phyloP scores from a whole-genome alignment of 2,329 filamentous ascomycete genomes.

The Talaromyces amestolkiae region DNA sequence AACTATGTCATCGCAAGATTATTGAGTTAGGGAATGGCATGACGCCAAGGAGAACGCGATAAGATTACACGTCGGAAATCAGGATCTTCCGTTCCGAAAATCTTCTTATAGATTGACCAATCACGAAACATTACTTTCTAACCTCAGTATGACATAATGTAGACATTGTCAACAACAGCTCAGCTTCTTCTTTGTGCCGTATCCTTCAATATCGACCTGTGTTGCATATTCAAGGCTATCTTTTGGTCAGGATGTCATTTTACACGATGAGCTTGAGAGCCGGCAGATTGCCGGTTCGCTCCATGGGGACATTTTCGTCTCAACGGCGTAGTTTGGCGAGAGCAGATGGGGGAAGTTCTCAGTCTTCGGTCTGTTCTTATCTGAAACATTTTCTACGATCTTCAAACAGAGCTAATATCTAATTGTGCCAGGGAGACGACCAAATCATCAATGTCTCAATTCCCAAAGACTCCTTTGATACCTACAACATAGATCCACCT shows the following conservation, averaged over 20 bases:
- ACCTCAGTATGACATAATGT: conserved; percentile 17
- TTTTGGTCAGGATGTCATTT: not conserved
- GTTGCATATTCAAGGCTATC: not conserved
- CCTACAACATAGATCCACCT: conserved; percentile 92
- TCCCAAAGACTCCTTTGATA: conserved; percentile 95
- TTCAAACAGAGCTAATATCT: not conserved
- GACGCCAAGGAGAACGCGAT: not conserved
- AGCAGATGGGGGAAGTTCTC: not conserved
- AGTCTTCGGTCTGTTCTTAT: not conserved
- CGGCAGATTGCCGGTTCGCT: not conserved
- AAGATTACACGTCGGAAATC: not conserved
- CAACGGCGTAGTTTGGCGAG: conserved; percentile 9
- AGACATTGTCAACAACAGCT: not conserved
- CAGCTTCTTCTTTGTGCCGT: not conserved
- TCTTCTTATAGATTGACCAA: conserved; percentile 11
- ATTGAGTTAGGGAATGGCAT: not conserved
- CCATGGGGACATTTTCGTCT: not conserved
- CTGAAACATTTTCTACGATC: not conserved
- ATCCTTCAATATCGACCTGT: too few relatives aligned
- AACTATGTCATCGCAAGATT: not conserved
- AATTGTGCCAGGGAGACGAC: conserved; percentile 69
- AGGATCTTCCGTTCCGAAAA: not conserved
- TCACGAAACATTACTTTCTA: not conserved
- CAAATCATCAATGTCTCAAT: conserved; percentile 82
- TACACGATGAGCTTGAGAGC: not conserved